phyloP scores from a whole-genome alignment of 495 filamentous ascomycete genomes.

The Trichoderma erinaceum region DNA sequence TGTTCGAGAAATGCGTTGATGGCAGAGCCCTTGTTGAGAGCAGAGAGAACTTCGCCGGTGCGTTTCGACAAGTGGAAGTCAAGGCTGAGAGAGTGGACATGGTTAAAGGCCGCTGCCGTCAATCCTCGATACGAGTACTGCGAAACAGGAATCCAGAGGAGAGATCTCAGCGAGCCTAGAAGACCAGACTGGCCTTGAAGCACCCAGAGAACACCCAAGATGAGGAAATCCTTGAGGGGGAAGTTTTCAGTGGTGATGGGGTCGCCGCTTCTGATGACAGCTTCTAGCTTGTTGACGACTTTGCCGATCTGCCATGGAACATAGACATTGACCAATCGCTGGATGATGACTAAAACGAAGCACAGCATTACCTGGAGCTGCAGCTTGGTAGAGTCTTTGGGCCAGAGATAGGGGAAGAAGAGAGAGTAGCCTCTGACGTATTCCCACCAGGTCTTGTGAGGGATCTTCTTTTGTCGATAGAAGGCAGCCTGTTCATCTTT shows the following conservation, averaged over 20 bases:
- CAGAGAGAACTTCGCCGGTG: conserved; percentile 91
- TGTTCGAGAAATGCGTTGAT: conserved; percentile 97
- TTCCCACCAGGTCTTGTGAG: conserved; percentile 50
- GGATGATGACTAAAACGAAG: conserved; percentile 66
- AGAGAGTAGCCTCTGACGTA: conserved; percentile 81
- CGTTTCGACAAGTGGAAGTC: conserved; percentile 97
- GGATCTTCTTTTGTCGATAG: conserved; percentile 44
- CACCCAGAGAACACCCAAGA: conserved; percentile 76
- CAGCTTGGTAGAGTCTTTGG: conserved; percentile 62
- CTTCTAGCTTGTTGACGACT: conserved; percentile 62
- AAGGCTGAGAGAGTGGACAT: conserved; percentile 88
- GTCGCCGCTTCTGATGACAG: conserved; percentile 25
- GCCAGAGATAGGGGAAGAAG: conserved; percentile 95
- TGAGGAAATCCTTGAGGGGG: conserved; percentile 64
- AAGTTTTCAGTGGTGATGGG: conserved; percentile 34
- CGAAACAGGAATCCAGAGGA: conserved; percentile 90
- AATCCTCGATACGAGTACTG: conserved; percentile 95
- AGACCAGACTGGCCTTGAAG: conserved; percentile 84
- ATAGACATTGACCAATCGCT: conserved; percentile 73
- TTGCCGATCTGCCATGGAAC: conserved; percentile 69
- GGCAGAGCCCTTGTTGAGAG: conserved; percentile 87
- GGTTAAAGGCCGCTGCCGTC: conserved; percentile 91
- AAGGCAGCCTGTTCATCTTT: conserved; percentile 45
- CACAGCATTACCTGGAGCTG: conserved; percentile 75
- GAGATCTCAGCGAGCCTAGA: conserved; percentile 71